phyloP scores from a whole-genome alignment of 805 yeast species.

The Diddensiella santjacobensis region DNA sequence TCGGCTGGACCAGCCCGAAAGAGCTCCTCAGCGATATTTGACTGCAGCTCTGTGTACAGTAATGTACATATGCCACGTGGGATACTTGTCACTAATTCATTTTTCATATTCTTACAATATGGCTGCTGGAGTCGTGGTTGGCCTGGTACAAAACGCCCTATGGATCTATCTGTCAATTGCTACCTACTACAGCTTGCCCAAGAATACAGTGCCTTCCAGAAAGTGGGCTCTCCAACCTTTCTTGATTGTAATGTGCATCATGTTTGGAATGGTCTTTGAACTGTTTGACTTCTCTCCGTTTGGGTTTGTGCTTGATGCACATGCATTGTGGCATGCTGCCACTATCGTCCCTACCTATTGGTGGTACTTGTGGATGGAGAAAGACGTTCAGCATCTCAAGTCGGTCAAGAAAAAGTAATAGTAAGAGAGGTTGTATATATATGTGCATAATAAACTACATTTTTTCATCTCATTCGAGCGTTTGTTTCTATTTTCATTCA shows the following conservation, averaged over 20 bases:
- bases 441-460: background rate
- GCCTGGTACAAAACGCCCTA: constrained; percentile 64
- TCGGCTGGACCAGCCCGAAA: constrained; percentile 46
- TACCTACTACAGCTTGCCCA: constrained; percentile 25
- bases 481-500: background rate
- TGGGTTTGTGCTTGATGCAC: constrained; percentile 75
- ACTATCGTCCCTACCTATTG: constrained; percentile 77
- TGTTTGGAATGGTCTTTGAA: constrained; percentile 82
- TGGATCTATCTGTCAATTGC: constrained; percentile 40
- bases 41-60: constrained; percentile 43
- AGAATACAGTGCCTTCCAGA: background rate
- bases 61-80: constrained; percentile 61
- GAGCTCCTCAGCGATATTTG: constrained; percentile 29
- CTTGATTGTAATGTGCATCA: constrained; percentile 48
- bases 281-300: constrained; percentile 83
- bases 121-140: constrained; percentile 81
- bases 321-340: constrained; percentile 87
- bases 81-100: constrained; percentile 55
- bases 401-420: constrained; percentile 7
- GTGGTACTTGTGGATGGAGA: constrained; percentile 56
- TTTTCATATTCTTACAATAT: constrained; percentile 95
- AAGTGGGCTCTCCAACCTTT: constrained; percentile 51
- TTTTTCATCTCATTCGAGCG: background rate
- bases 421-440: background rate
- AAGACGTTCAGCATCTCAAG: constrained; percentile 28